Evolutionary conservation across 2,329 filamentous ascomycete species (phyloP).

Genomic region (Clarireedia monteithiana): DNA sequence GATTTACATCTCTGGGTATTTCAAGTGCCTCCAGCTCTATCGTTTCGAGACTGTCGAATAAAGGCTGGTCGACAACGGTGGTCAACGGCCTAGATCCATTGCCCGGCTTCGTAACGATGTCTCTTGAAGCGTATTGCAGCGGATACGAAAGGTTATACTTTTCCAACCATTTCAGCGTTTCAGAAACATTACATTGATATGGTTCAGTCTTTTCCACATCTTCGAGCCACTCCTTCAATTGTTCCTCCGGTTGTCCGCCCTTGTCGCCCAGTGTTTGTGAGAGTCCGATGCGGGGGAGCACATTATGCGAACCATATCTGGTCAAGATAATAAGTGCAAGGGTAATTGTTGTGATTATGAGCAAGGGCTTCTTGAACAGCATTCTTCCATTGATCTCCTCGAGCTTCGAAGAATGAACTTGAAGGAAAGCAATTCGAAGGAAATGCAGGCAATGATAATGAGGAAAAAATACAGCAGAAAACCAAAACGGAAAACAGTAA

Average conservation of each 20-base stretch:
- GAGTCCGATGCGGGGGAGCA: background rate
- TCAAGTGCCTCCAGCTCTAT: slow-evolving; percentile 19
- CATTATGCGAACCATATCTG: background rate
- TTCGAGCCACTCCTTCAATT: no score
- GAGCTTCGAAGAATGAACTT: background rate
- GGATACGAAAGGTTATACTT: slow-evolving; percentile 24
- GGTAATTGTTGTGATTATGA: background rate
- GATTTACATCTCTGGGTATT: slow-evolving; percentile 10
- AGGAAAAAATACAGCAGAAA: background rate
- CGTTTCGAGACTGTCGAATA: slow-evolving; percentile 19
- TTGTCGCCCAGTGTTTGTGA: no score
- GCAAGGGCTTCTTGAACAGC: background rate
- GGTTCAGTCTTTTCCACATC: no score
- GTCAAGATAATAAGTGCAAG: background rate
- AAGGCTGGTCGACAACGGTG: slow-evolving; percentile 21
- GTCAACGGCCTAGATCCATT: slow-evolving; percentile 16
- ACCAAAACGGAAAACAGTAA: background rate
- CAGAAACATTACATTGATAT: background rate
- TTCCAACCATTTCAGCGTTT: background rate
- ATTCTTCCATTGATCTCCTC: background rate
- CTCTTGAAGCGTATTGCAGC: slow-evolving; percentile 24
- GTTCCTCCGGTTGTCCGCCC: no score
- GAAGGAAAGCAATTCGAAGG: background rate
- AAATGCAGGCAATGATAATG: background rate
- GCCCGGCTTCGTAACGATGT: slow-evolving; percentile 19